These are phyloP conservation scores for Auricularia cornea DNA, from an alignment of 768 basidiomycete genomes.

Conservation along the genomic window DNA sequence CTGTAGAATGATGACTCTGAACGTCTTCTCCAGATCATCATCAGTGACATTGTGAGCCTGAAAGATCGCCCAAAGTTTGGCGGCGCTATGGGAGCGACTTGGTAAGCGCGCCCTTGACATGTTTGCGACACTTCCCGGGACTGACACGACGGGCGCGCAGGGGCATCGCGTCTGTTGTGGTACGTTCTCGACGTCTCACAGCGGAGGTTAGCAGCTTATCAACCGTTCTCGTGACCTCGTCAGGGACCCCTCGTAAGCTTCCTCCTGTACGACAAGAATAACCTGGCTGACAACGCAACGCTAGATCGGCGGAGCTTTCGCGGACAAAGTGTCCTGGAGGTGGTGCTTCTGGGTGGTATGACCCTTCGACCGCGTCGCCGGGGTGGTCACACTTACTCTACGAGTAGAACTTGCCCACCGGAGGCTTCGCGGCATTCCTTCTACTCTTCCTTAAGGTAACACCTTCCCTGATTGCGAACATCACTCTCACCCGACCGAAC, in stretches of 20 bases:
- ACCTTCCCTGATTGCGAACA: slow-evolving; percentile 1
- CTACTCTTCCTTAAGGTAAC: slow-evolving; percentile 58
- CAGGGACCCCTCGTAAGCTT: neutral
- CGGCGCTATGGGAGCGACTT: slow-evolving; percentile 69
- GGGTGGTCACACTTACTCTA: no score
- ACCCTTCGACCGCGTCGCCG: no score
- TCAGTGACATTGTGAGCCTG: slow-evolving; percentile 76
- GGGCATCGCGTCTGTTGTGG: neutral
- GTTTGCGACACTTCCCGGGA: neutral
- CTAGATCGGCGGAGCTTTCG: slow-evolving; percentile 17
- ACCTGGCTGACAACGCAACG: neutral
- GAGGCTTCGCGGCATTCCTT: slow-evolving; percentile 34
- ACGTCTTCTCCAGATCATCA: slow-evolving; percentile 39
- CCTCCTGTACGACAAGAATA: no score
- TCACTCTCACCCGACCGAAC: no score
- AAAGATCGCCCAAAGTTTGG: slow-evolving; percentile 74
- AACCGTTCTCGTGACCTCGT: no score
- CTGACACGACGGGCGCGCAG: neutral
- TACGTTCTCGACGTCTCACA: neutral
- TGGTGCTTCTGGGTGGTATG: slow-evolving; percentile 24
- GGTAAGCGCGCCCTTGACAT: slow-evolving; percentile 36
- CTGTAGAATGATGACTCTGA: neutral
- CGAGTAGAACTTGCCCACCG: slow-evolving; percentile 10
- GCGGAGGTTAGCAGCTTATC: no score
- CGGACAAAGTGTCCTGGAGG: slow-evolving; percentile 29